Evolutionary conservation across 2,329 filamentous ascomycete species (phyloP).

Genomic region (Neocucurbitaria cava): DNA sequence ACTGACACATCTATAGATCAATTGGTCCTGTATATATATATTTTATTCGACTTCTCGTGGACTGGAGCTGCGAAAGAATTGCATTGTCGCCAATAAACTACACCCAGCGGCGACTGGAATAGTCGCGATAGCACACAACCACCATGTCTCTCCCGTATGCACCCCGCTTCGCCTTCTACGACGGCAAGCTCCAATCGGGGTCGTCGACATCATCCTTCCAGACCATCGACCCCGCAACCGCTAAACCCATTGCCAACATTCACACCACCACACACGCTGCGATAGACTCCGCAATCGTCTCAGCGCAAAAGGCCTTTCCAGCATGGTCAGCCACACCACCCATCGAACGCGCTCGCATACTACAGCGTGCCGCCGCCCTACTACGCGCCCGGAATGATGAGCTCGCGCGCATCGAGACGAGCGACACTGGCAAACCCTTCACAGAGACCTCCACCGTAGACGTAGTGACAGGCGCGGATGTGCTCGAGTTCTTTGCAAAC

Average conservation of each 20-base stretch:
- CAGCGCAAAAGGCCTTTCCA: constrained; percentile 75
- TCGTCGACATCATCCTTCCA: constrained; percentile 70
- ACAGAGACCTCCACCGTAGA: constrained; percentile 86
- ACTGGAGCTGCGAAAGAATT: neutral
- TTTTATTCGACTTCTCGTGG: neutral
- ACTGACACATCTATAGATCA: constrained; percentile 5
- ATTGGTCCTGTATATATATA: constrained; percentile 1
- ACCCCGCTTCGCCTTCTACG: constrained; percentile 74
- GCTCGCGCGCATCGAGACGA: constrained; percentile 79
- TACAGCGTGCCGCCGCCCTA: constrained; percentile 76
- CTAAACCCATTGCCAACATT: constrained; percentile 72
- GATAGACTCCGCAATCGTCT: constrained; percentile 74
- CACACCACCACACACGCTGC: constrained; percentile 71
- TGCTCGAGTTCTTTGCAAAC: constrained; percentile 86
- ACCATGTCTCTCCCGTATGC: constrained; percentile 53
- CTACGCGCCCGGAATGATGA: constrained; percentile 79
- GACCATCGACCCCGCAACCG: constrained; percentile 76
- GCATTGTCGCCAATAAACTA: neutral
- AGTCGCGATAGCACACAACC: constrained; percentile 1
- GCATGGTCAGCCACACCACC: constrained; percentile 78
- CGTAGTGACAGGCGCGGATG: constrained; percentile 81
- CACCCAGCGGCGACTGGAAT: neutral
- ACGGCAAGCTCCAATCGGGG: constrained; percentile 70
- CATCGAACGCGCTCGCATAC: constrained; percentile 76
- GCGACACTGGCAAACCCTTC: constrained; percentile 86